These are phyloP conservation scores for Apiospora arundinis DNA, from an alignment of 2,329 filamentous ascomycete species.

Conservation along the genomic window DNA sequence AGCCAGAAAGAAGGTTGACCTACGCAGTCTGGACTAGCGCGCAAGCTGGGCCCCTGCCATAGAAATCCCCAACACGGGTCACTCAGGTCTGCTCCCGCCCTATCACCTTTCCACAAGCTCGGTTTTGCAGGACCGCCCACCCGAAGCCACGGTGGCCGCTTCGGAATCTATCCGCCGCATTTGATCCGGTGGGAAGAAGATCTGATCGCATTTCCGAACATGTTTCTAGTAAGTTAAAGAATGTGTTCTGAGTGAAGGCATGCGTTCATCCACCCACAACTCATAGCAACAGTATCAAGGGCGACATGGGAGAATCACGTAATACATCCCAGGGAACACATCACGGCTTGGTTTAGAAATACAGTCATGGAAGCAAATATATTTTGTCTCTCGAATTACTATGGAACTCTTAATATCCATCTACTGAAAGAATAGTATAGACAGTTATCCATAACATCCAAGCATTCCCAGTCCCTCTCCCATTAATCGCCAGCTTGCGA, in stretches of 20 bases:
- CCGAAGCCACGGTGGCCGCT: not conserved
- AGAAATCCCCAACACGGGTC: not conserved
- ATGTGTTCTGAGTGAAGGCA: no score
- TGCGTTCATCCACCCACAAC: no score
- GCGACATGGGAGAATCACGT: no score
- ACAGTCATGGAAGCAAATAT: not conserved
- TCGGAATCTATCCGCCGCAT: not conserved
- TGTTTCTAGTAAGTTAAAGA: no score
- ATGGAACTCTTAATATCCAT: not conserved
- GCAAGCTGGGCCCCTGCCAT: not conserved
- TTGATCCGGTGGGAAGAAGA: not conserved
- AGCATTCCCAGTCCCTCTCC: not conserved
- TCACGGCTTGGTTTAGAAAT: no score
- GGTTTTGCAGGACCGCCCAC: not conserved
- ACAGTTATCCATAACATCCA: not conserved
- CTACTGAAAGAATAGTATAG: not conserved
- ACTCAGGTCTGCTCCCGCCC: no score
- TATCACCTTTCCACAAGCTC: not conserved
- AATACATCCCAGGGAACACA: no score
- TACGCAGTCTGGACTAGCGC: slow-evolving; percentile 2
- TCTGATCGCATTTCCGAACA: not conserved
- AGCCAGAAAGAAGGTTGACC: not conserved
- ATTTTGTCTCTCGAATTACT: not conserved
- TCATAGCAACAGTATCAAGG: no score
- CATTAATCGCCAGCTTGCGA: no score